These are phyloP conservation scores for Cladorrhinum samala DNA, from an alignment of 495 filamentous ascomycete genomes.

Conservation along the genomic window DNA sequence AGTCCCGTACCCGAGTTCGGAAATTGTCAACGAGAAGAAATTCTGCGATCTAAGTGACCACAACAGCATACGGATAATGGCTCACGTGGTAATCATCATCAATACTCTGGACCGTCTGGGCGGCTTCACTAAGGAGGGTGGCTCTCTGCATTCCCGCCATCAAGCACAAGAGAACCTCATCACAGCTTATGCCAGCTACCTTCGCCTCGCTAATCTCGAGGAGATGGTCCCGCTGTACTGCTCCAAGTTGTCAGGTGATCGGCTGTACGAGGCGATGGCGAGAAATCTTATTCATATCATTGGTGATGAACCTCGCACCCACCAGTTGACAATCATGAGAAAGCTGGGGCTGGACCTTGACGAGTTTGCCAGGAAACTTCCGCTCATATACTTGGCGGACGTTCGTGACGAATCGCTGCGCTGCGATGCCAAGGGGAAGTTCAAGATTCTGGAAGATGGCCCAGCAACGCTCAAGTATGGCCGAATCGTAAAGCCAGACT, in stretches of 20 bases:
- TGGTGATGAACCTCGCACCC: conserved; percentile 36
- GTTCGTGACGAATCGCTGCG: conserved; percentile 18
- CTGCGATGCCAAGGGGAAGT: conserved; percentile 33
- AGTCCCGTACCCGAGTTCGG: conserved; percentile 17
- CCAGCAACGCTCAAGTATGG: conserved; percentile 42
- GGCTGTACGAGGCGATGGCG: conserved; percentile 46
- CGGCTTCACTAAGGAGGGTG: conserved; percentile 34
- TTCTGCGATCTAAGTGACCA: conserved; percentile 49
- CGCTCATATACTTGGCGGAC: conserved; percentile 47
- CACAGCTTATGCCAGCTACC: conserved; percentile 71
- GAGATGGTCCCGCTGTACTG: conserved; percentile 83
- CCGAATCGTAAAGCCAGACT: conserved; percentile 51
- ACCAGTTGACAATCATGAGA: conserved; percentile 58
- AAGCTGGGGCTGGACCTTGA: conserved; percentile 46
- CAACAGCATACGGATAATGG: conserved; percentile 52
- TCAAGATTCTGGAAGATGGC: conserved; percentile 45
- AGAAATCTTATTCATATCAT: conserved; percentile 52
- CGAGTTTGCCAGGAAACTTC: conserved; percentile 48
- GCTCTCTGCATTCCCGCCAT: conserved; percentile 17
- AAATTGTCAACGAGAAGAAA: conserved; percentile 30
- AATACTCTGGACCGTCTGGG: conserved; percentile 47
- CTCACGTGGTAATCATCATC: conserved; percentile 50
- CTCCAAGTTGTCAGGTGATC: conserved; percentile 55
- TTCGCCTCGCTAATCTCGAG: conserved; percentile 61
- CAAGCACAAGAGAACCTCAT: conserved; percentile 57